Percentiles rank a stretch among this genome's conserved stretches.
Conservation (phyloP, 495 filamentous ascomycete species). For the Bathelium albidoporum region DNA sequence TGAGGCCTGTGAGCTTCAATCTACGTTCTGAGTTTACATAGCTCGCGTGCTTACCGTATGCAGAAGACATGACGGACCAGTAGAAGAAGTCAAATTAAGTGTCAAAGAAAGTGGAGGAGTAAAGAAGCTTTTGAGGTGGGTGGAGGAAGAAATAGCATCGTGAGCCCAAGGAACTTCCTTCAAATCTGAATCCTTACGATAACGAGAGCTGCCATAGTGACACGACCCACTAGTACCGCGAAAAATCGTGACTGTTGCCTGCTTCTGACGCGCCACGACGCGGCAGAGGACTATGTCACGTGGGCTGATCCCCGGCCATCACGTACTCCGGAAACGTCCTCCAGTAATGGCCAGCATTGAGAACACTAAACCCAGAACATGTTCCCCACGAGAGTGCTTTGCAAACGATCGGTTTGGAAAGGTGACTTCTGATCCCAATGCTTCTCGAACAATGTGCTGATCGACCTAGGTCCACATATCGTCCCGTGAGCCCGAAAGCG, state of each 20-base stretch:
- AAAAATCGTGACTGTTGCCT: slow-evolving; percentile 3
- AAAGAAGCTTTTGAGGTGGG: neutral
- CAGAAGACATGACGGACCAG: neutral
- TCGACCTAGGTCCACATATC: slow-evolving; percentile 51
- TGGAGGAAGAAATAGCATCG: neutral
- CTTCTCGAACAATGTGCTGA: slow-evolving; percentile 11
- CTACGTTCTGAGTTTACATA: too few relatives aligned
- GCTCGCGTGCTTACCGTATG: neutral
- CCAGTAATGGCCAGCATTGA: neutral
- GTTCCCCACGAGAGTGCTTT: slow-evolving; percentile 50
- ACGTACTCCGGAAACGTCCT: neutral
- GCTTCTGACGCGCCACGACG: neutral
- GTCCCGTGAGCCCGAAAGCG: slow-evolving; percentile 49
- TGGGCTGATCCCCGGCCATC: too few relatives aligned
- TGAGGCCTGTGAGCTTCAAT: too few relatives aligned
- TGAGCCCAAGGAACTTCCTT: too few relatives aligned
- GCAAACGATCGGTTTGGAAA: slow-evolving; percentile 66
- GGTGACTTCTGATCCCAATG: slow-evolving; percentile 33
- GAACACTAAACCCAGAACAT: slow-evolving; percentile 30
- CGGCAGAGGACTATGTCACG: neutral
- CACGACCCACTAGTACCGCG: neutral
- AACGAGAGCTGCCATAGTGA: neutral
- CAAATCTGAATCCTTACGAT: too few relatives aligned
- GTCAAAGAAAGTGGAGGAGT: too few relatives aligned
- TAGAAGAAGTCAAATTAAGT: neutral